Conservation (phyloP, 257 asterid genomes). For the Przewalskia tangutica region DNA sequence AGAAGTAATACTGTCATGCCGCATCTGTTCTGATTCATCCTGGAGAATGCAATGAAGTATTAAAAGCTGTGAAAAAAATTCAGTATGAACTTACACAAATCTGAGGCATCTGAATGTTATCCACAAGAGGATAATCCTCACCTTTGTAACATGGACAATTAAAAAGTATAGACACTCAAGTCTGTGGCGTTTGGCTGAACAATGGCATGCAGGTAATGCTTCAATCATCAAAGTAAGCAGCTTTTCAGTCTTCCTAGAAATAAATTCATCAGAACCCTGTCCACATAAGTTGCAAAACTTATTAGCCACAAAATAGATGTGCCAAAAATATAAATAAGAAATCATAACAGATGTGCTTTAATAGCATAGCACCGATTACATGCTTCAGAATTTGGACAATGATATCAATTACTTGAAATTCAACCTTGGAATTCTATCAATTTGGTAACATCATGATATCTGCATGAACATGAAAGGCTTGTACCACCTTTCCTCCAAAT, state of each 20-base stretch:
- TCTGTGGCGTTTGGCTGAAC: constrained; percentile 87
- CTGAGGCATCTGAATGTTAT: background rate
- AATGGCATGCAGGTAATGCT: constrained; percentile 75
- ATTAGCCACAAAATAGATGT: background rate
- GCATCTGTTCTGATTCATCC: constrained; percentile 53
- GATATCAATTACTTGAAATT: background rate
- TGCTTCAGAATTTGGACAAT: background rate
- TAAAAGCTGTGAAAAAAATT: background rate
- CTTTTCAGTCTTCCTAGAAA: constrained; percentile 53
- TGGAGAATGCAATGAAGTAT: constrained; percentile 27
- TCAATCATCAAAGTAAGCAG: constrained; percentile 69
- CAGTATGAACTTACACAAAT: background rate
- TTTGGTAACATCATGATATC: background rate
- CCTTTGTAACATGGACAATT: constrained; percentile 70
- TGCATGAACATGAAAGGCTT: background rate
- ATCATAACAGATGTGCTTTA: background rate
- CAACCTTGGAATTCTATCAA: background rate
- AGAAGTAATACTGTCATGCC: constrained; percentile 45
- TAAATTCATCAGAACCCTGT: constrained; percentile 55
- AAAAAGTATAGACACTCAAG: constrained; percentile 81
- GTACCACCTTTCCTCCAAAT: background rate
- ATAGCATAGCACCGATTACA: background rate
- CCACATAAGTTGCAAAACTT: constrained; percentile 5
- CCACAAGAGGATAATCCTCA: constrained; percentile 16
- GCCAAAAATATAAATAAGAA: background rate